These are phyloP conservation scores for Lasiodiplodia sp. DNA, from an alignment of 2,329 filamentous ascomycete species.

Conservation along the genomic window DNA sequence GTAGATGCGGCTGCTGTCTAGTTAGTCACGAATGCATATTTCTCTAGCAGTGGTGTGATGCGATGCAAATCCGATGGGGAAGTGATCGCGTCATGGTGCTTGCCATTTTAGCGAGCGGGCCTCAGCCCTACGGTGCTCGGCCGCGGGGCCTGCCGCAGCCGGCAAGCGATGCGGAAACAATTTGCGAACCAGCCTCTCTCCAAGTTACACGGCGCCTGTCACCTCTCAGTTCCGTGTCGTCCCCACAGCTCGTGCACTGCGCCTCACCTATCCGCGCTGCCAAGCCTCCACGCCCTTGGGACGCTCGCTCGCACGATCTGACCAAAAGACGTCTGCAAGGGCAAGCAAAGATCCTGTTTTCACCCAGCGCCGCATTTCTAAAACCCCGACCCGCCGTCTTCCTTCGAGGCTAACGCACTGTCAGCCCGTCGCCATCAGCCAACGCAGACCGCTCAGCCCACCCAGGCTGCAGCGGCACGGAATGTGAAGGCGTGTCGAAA, in stretches of 20 bases:
- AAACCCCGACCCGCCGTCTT: neutral
- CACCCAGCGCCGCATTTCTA: neutral
- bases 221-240: neutral
- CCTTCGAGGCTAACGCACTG: slow-evolving; percentile 10
- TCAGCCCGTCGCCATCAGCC: slow-evolving; percentile 22
- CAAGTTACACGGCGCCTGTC: slow-evolving; percentile 3
- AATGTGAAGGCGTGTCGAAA: neutral
- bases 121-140: slow-evolving; percentile 13
- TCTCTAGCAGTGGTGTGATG: neutral
- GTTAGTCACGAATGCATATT: neutral
- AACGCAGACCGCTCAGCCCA: slow-evolving; percentile 15
- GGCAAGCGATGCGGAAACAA: slow-evolving; percentile 4
- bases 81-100: neutral
- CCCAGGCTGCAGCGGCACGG: slow-evolving; percentile 1
- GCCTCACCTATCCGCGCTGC: neutral
- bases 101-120: neutral
- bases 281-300: neutral
- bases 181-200: neutral
- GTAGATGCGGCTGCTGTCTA: neutral
- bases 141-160: neutral
- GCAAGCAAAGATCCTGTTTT: neutral
- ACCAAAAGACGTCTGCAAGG: neutral
- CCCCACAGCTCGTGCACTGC: slow-evolving; percentile 1
- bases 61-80: neutral
- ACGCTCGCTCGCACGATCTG: neutral